These are phyloP conservation scores for Pseudogymnoascus sp. DNA, from an alignment of 2,329 filamentous ascomycete genomes.

Conservation along the genomic window DNA sequence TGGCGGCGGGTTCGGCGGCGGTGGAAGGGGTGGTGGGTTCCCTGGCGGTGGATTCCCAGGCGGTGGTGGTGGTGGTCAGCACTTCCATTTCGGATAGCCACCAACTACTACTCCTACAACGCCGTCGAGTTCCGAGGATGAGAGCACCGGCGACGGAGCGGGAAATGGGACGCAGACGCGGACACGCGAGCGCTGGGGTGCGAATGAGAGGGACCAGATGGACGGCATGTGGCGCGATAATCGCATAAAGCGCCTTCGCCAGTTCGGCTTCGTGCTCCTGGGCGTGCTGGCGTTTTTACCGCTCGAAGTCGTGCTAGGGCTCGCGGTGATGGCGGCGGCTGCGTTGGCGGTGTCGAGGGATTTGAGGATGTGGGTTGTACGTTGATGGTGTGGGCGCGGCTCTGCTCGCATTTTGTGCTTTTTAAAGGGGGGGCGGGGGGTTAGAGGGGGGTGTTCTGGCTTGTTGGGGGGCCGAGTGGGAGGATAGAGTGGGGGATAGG, in stretches of 20 bases:
- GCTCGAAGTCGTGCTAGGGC: not conserved
- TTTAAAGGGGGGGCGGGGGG: not conserved
- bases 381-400: not conserved
- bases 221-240: not conserved
- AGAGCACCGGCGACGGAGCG: too few species aligned
- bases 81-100: slow-evolving; percentile 10
- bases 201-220: not conserved
- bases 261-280: not conserved
- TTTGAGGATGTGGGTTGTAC: slow-evolving; percentile 1
- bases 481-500: too few species aligned
- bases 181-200: not conserved
- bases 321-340: not conserved
- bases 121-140: not conserved
- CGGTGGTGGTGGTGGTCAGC: not conserved
- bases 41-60: slow-evolving; percentile 13
- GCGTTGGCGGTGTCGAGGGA: not conserved
- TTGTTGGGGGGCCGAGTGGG: not conserved
- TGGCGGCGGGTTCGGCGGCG: slow-evolving; percentile 37
- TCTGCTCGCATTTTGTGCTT: not conserved
- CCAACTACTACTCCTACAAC: not conserved
- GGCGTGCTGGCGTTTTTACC: not conserved
- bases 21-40: slow-evolving; percentile 36
- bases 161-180: too few species aligned
- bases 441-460: not conserved
- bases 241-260: not conserved